Base-by-base conservation (phyloP, 306 rosid species). In the Mimosa pudica region DNA sequence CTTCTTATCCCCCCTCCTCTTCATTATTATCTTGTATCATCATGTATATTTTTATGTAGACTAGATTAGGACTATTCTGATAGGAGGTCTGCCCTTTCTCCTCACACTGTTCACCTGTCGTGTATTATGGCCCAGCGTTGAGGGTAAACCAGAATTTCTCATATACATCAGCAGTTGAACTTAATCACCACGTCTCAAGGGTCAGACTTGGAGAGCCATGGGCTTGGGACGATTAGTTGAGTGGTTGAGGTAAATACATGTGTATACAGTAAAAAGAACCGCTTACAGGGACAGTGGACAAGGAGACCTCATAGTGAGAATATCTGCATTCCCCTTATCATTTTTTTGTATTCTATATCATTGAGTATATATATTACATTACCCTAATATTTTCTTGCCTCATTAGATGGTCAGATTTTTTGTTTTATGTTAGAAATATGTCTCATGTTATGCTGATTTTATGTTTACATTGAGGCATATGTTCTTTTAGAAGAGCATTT, bases 1-100 rank as follows among this genome's bases (percentile, higher is more conserved):
- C 64, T 24, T 17, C 57, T 11, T 70, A 70, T 72, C 68, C 70
- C 79, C 72, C 48, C 74, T 7, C 70, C 51, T 75, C 57, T 69
- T 48, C 73, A 63, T 78, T 80, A 74, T 81, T 72, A 77, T 45
- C 30, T 8, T 75, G 17, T 79, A 24, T 24, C 30, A 24, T 24
- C 30, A 24, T 81, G 86, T 80, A 73, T 52, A 80, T 74, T 79
- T 80, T 73, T 64, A 44, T 85, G 86, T 77, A 85, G 77, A 81
- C 62, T 75, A 82, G 75, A 70, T n/a, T 81, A 77, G 85, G 71
- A 62, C 66, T 46, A 70, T 71, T 68, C 74, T 12, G 54, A 24
- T 70, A 75, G 71, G 80, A 78, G 79, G 77, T 83, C 78, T 77
- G 71, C 70, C 58, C 76, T n/a, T 55, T 77, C 73, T 70, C 77